Percentiles rank a stretch among this genome's conserved stretches.
Evolutionary conservation across 352 stramenopile species (phyloP).

Genomic region (Pythium myriotylum): DNA sequence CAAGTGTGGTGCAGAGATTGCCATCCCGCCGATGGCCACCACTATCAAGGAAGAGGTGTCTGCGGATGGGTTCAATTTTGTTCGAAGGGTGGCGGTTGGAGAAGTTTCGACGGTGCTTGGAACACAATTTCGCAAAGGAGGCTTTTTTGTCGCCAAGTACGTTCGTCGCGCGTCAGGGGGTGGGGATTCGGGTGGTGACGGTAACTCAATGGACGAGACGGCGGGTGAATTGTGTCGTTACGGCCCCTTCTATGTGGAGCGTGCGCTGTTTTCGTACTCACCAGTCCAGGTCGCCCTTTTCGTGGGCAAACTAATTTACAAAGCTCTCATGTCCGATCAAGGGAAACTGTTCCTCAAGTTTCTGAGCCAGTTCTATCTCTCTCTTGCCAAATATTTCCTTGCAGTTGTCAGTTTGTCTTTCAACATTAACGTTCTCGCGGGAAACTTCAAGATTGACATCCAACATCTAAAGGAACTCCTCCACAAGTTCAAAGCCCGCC

Average conservation of each 20-base stretch:
- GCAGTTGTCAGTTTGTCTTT: constrained; percentile 60
- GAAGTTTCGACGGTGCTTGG: constrained; percentile 27
- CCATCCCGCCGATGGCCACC: constrained; percentile 11
- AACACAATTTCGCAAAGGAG: constrained; percentile 34
- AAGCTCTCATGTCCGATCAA: constrained; percentile 29
- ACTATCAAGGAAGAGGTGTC: constrained; percentile 10
- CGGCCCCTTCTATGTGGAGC: constrained; percentile 48
- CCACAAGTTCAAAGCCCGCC: constrained; percentile 19
- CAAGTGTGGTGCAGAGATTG: constrained; percentile 35
- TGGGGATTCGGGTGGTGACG: not conserved
- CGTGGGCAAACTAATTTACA: constrained; percentile 21
- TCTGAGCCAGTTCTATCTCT: constrained; percentile 27
- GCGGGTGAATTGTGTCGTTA: constrained; percentile 52
- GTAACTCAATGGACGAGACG: constrained; percentile 10
- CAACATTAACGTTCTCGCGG: constrained; percentile 55
- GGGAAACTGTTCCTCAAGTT: constrained; percentile 36
- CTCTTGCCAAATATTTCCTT: constrained; percentile 52
- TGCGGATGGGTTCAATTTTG: not conserved
- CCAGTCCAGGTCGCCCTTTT: constrained; percentile 26
- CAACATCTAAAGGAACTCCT: constrained; percentile 24
- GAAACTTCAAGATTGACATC: constrained; percentile 35
- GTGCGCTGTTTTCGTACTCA: constrained; percentile 29
- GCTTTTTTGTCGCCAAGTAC: constrained; percentile 55
- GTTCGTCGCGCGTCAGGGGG: constrained; percentile 25
- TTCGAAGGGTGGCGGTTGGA: constrained; percentile 11